These are phyloP conservation scores for Zygnema cylindricum DNA, from an alignment of 139 green algal species.

Conservation along the genomic window DNA sequence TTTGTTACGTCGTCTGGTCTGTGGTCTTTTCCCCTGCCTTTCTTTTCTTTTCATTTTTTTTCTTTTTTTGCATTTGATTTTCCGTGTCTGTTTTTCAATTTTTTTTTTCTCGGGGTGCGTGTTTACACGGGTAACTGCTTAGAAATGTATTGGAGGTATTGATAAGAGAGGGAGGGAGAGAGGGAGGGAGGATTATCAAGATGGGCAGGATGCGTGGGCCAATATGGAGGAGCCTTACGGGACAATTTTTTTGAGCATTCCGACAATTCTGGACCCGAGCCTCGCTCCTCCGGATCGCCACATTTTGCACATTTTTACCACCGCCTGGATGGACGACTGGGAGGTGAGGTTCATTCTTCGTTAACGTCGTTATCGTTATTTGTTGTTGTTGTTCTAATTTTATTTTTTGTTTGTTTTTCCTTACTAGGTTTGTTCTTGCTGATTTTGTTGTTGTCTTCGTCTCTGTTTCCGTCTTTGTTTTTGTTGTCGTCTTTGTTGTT, in stretches of 20 bases:
- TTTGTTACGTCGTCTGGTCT: no score
- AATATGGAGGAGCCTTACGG: conserved; percentile 82
- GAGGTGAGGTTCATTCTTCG: no score
- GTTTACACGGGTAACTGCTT: neutral
- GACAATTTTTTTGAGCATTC: conserved; percentile 94
- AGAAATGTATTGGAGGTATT: no score
- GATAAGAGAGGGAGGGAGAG: no score
- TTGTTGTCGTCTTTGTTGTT: no score
- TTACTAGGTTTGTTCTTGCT: no score
- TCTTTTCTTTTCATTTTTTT: neutral
- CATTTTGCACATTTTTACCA: conserved; percentile 93
- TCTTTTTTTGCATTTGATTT: neutral
- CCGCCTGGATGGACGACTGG: conserved; percentile 93
- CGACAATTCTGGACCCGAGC: conserved; percentile 88
- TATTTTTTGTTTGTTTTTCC: no score
- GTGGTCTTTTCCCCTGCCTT: neutral
- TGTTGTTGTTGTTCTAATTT: no score
- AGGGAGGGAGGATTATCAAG: neutral
- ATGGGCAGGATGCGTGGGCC: conserved; percentile 72
- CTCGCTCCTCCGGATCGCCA: conserved; percentile 83
- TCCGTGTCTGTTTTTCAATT: neutral
- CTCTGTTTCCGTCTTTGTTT: no score
- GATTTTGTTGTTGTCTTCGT: no score
- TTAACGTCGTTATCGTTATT: no score
- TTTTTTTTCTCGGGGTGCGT: neutral